Evolutionary conservation across 495 filamentous ascomycete species (phyloP).

Genomic region (Neurospora sublineolata): DNA sequence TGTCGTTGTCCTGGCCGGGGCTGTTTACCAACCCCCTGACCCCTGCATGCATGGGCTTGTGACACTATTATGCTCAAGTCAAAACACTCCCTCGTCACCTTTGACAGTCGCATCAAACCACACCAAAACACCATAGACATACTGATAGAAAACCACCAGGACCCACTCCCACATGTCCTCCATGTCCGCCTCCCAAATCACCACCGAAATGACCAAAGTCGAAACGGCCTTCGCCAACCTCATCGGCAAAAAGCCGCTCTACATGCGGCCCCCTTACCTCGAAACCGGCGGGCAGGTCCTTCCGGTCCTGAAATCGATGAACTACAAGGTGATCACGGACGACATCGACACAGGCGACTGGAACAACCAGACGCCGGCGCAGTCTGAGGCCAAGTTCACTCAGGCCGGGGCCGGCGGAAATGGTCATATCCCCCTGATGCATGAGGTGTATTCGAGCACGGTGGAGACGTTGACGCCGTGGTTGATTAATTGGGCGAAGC

Average conservation of each 20-base stretch:
- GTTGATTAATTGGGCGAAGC: conserved; percentile 43
- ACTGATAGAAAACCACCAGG: conserved; percentile 2
- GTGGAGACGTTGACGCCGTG: conserved; percentile 38
- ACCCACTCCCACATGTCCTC: conserved; percentile 34
- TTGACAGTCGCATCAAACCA: no score
- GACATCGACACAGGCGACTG: conserved; percentile 44
- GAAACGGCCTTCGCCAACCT: conserved; percentile 42
- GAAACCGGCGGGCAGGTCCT: conserved; percentile 35
- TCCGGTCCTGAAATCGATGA: conserved; percentile 32
- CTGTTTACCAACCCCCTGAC: background rate
- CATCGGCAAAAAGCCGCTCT: conserved; percentile 40
- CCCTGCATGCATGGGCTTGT: background rate
- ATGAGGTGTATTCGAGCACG: conserved; percentile 39
- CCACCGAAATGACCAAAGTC: conserved; percentile 37
- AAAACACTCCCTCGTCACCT: background rate
- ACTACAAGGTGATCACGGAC: conserved; percentile 44
- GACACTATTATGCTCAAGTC: background rate
- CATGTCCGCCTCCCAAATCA: conserved; percentile 28
- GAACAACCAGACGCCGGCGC: conserved; percentile 34
- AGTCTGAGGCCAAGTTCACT: conserved; percentile 33
- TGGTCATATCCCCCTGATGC: conserved; percentile 45
- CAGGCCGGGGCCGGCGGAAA: conserved; percentile 34
- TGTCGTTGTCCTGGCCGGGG: background rate
- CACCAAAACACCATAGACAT: background rate
- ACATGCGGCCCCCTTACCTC: conserved; percentile 44